Evolutionary conservation across 2,329 filamentous ascomycete genomes (phyloP).

Genomic region (Fusarium sp.): DNA sequence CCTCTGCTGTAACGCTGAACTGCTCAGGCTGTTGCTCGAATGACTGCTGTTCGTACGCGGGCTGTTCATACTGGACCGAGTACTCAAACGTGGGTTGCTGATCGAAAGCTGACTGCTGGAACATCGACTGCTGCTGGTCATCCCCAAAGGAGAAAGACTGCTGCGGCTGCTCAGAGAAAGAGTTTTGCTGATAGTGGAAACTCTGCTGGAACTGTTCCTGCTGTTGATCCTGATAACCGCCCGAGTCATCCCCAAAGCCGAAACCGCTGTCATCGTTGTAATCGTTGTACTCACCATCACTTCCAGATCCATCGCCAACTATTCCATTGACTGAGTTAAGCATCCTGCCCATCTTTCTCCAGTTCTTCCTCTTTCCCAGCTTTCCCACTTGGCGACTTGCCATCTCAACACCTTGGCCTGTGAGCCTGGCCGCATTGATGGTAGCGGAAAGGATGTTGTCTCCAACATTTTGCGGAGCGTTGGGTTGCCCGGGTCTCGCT

Average conservation of each 20-base stretch:
- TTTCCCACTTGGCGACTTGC: conserved; percentile 46
- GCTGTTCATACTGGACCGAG: conserved; percentile 11
- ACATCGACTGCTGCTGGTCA: conserved; percentile 7
- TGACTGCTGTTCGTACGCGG: background rate
- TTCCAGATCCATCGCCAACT: conserved; percentile 5
- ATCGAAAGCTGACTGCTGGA: conserved; percentile 26
- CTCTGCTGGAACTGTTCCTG: conserved; percentile 32
- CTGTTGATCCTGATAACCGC: conserved; percentile 23
- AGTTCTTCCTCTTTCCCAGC: conserved; percentile 47
- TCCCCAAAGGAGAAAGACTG: conserved; percentile 9
- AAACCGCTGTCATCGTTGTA: conserved; percentile 16
- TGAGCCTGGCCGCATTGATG: conserved; percentile 40
- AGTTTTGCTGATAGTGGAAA: conserved; percentile 25
- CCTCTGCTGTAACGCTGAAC: conserved; percentile 12
- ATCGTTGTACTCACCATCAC: conserved; percentile 21
- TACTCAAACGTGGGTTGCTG: conserved; percentile 32
- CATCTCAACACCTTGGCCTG: conserved; percentile 35
- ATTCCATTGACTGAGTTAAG: conserved; percentile 23
- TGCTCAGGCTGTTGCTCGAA: conserved; percentile 31
- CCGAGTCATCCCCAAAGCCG: background rate
- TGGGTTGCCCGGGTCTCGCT: conserved; percentile 20
- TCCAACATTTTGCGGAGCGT: conserved; percentile 2
- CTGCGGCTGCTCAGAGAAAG: conserved; percentile 11
- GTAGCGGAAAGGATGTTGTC: conserved; percentile 37
- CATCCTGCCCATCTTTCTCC: conserved; percentile 42